Conservation (phyloP, 495 filamentous ascomycete species). For the Venustampulla echinocandica region DNA sequence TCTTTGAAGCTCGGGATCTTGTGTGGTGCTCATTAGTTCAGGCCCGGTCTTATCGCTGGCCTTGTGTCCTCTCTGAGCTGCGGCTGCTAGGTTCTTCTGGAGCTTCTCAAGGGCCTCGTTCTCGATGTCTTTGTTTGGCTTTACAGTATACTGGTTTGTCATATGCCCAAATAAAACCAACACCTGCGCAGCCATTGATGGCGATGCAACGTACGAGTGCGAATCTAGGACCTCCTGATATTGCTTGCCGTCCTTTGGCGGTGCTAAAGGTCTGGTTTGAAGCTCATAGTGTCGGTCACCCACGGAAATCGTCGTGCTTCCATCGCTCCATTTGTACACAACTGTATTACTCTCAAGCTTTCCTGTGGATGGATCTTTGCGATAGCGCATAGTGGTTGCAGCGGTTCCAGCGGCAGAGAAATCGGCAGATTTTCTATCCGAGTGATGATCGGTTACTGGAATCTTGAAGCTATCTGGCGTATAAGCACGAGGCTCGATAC, state of each 20-base stretch:
- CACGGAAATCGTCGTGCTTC: conserved; percentile 50
- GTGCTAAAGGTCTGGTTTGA: conserved; percentile 64
- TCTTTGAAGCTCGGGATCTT: conserved; percentile 76
- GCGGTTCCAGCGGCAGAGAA: conserved; percentile 54
- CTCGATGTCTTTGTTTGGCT: conserved; percentile 57
- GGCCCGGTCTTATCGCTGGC: conserved; percentile 36
- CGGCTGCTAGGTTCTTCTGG: conserved; percentile 58
- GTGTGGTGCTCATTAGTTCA: conserved; percentile 47
- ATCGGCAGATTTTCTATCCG: conserved; percentile 18
- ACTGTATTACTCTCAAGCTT: conserved; percentile 23
- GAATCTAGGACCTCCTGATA: conserved; percentile 67
- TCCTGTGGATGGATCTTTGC: conserved; percentile 15
- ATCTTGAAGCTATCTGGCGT: conserved; percentile 61
- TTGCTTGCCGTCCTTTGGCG: conserved; percentile 39
- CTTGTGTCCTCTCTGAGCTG: conserved; percentile 32
- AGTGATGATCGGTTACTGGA: conserved; percentile 42
- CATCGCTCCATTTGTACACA: conserved; percentile 25
- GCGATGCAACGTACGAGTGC: conserved; percentile 74
- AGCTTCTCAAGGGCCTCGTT: conserved; percentile 73
- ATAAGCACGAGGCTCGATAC: conserved; percentile 65
- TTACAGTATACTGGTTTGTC: conserved; percentile 64
- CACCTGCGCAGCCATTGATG: conserved; percentile 57
- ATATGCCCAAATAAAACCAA: conserved; percentile 74
- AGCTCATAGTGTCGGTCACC: conserved; percentile 76
- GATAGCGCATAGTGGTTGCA: conserved; percentile 41